Percentiles rank a stretch among this genome's conserved stretches.
phyloP scores from a whole-genome alignment of 2,329 filamentous ascomycete genomes.

The Penicillium sp. region DNA sequence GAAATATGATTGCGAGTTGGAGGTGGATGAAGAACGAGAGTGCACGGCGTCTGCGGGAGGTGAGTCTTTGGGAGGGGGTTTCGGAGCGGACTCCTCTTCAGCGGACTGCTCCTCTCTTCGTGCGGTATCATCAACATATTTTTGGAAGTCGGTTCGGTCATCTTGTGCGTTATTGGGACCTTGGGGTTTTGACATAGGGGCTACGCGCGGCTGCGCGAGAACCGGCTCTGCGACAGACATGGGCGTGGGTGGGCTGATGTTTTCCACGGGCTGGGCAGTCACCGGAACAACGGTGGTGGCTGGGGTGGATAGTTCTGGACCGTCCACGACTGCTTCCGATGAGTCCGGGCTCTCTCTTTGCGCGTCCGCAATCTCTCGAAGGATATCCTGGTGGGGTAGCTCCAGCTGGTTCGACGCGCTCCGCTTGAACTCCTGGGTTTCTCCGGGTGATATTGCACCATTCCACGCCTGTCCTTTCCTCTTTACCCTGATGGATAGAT shows the following conservation, averaged over 20 bases:
- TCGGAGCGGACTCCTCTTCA: constrained; percentile 27
- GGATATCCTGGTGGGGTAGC: constrained; percentile 17
- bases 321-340: constrained; percentile 19
- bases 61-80: constrained; percentile 39
- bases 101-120: constrained; percentile 28
- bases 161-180: constrained; percentile 19
- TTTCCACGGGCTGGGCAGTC: constrained; percentile 11
- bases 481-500: constrained; percentile 40
- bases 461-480: constrained; percentile 40
- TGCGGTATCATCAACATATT: constrained; percentile 41
- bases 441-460: constrained; percentile 18
- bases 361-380: constrained; percentile 14
- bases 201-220: constrained; percentile 21
- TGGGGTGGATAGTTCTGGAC: constrained; percentile 9
- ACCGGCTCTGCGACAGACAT: constrained; percentile 34
- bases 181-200: constrained; percentile 9
- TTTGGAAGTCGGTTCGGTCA: constrained; percentile 42
- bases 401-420: constrained; percentile 23
- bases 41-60: constrained; percentile 17
- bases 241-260: constrained; percentile 10
- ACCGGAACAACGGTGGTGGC: constrained; percentile 7
- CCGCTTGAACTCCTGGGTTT: constrained; percentile 17
- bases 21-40: constrained; percentile 31
- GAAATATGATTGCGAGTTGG: constrained; percentile 43
- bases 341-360: constrained; percentile 9